Evolutionary conservation across 768 basidiomycete species (phyloP), one percentile per base, ranked within the genome.

Genomic region (Candolleomyces aberdarensis): DNA sequence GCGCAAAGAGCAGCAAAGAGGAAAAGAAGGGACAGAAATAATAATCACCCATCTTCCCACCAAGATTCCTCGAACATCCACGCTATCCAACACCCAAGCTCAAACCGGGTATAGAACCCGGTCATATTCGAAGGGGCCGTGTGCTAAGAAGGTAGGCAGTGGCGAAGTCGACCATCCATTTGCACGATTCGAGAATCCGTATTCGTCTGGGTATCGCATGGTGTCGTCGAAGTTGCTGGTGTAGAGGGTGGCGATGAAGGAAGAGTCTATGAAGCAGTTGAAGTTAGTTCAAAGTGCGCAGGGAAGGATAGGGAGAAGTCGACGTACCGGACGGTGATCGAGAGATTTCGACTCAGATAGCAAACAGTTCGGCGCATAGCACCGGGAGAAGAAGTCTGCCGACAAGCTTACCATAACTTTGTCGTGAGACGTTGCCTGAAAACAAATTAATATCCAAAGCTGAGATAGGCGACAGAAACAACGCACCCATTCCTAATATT

Each of bases 51-150:
- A 88, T 70, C 88, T 84, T 67, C 91, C 90, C 50, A 92, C 72
- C 61, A 93, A 70, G 60, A 91, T 85, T 20, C 91, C 92, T 59
- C 92, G 87, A 67, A 94, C 91, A 76, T 94, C 92, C 59, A 88
- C 91, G 64, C 91, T 91, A 70, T 94, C 91, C 67, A 94, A 74
- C 74, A 92, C 92, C 62, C 92, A 3, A 94, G 83, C 70, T 93
- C 91, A 65, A 93, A 94, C 70, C 93, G 91, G 55, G 90, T 91
- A 68, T 91, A 94, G 74, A 93, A 94, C 9, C 91, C 91, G 53
- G 78, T 77, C 43, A 76, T 70, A 47, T 81, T 78, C 10, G 85
- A 80, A 59, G 78, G 67, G n/a, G 74, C 75, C 54, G 88, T 87
- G 64, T 88, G 87, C 63, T 86, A 84, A 87, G 78, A 93, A 94